phyloP scores from a whole-genome alignment of 106 monocot genomes.

The Platanthera zijinensis region DNA sequence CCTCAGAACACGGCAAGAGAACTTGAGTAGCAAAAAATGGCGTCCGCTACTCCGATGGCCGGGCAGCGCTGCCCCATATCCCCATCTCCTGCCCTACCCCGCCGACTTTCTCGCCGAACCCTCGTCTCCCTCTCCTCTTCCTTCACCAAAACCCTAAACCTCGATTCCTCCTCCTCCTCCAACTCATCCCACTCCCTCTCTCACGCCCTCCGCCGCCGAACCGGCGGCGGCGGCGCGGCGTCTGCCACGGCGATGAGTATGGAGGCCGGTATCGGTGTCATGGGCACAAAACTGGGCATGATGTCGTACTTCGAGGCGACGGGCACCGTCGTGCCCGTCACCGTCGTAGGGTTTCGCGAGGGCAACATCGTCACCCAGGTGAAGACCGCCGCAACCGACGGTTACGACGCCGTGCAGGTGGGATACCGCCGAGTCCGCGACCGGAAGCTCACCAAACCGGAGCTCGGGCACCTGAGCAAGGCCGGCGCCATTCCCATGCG shows the following conservation, averaged over 20 bases:
- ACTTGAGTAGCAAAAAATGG: neutral
- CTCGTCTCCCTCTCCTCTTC: slow-evolving; percentile 1
- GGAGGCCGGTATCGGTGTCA: slow-evolving; percentile 84
- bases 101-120: neutral
- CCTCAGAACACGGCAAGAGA: neutral
- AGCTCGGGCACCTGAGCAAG: slow-evolving; percentile 86
- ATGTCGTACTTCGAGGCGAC: slow-evolving; percentile 85
- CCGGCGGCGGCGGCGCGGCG: neutral
- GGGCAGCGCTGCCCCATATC: neutral
- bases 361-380: slow-evolving; percentile 98
- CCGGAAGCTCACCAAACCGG: slow-evolving; percentile 78
- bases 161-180: neutral
- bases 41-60: neutral
- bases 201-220: slow-evolving; percentile 7
- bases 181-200: neutral
- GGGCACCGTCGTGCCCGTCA: slow-evolving; percentile 85
- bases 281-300: slow-evolving; percentile 98
- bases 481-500: slow-evolving; percentile 72
- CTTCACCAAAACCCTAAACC: neutral
- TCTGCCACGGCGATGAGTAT: slow-evolving; percentile 38
- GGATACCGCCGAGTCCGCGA: slow-evolving; percentile 84
- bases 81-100: neutral
- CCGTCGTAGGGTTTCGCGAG: slow-evolving; percentile 92
- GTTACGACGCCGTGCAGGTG: slow-evolving; percentile 91
- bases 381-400: slow-evolving; percentile 82